Evolutionary conservation across 257 asterid species (phyloP), one percentile per base, ranked within the genome.

Genomic region (Misopates orontium): DNA sequence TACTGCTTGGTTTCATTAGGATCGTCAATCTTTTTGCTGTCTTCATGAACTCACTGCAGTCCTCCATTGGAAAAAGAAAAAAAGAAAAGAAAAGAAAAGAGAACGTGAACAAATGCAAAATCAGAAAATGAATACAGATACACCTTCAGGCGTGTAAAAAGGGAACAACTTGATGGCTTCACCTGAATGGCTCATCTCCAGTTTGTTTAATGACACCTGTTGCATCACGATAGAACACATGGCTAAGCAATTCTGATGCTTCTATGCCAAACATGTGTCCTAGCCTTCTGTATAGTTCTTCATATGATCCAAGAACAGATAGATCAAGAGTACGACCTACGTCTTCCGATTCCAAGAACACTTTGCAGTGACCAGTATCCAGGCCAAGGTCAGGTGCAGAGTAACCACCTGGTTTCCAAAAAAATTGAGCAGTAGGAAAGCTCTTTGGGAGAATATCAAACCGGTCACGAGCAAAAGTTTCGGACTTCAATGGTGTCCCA

Each of bases 181-280:
- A 89, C 98, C 98, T 64, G 85, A 89, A 89, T 1, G 92, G 90
- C 70, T 84, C 95, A 47, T 80, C 95, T 67, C 97, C 97, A 25
- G 74, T 74, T 74, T 66, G 88, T 71, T 84, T 89, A 19, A 78
- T 78, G 57, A 79, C 89, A 71, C 96, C 95, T 4, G 78, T 50
- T 24, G 82, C 82, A 79, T 87, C 91, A 51, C 74, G 81, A 70
- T 86, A 90, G 73, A 77, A 69, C 72, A 84, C 85, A 60, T 69
- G 84, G 74, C 82, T 78, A 69, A 71, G 69, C 62, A 87, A 77
- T 60, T 83, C 95, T 5, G 83, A 71, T 60, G 77, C 83, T 70
- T 86, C 92, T 17, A 84, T 77, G 8, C 89, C 91, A 52, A 84
- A 86, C 94, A 93, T 87, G 79, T 80, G 61, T 44, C 78, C 87